Conservation (phyloP, 805 yeast species). For the Metschnikowia anglica region DNA sequence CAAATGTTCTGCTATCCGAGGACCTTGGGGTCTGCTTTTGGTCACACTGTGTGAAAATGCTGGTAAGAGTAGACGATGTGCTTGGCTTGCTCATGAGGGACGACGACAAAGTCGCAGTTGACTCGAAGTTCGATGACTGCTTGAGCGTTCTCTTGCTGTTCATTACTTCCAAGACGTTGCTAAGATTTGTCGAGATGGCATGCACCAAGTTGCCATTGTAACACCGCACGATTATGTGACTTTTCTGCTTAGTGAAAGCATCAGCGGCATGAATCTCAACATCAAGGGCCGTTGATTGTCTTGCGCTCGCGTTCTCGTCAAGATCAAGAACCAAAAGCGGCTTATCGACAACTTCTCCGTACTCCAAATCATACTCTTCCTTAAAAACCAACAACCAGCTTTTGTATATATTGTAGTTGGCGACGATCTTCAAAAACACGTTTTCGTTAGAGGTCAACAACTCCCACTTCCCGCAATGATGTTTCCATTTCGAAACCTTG, state of each 20-base stretch:
- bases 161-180: conserved; percentile 30
- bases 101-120: conserved; percentile 33
- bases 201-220: conserved; percentile 26
- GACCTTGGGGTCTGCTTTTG: conserved; percentile 19
- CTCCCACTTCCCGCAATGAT: conserved; percentile 45
- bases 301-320: conserved; percentile 25
- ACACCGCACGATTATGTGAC: conserved; percentile 37
- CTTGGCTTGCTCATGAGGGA: conserved; percentile 38
- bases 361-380: conserved; percentile 35
- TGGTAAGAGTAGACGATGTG: conserved; percentile 23
- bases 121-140: conserved; percentile 19
- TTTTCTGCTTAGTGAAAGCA: conserved; percentile 31
- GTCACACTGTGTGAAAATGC: conserved; percentile 17
- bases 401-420: conserved; percentile 33
- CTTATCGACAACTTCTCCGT: conserved; percentile 32
- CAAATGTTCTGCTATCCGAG: background rate
- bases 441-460: conserved; percentile 39
- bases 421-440: conserved; percentile 39
- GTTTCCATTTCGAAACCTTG: conserved; percentile 44
- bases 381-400: conserved; percentile 43
- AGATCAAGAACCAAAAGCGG: conserved; percentile 39
- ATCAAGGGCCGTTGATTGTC: conserved; percentile 41
- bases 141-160: conserved; percentile 8
- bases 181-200: conserved; percentile 27
- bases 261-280: conserved; percentile 35